Base-by-base conservation (phyloP, 345 rosid genomes). In the Aegle marmelos region DNA sequence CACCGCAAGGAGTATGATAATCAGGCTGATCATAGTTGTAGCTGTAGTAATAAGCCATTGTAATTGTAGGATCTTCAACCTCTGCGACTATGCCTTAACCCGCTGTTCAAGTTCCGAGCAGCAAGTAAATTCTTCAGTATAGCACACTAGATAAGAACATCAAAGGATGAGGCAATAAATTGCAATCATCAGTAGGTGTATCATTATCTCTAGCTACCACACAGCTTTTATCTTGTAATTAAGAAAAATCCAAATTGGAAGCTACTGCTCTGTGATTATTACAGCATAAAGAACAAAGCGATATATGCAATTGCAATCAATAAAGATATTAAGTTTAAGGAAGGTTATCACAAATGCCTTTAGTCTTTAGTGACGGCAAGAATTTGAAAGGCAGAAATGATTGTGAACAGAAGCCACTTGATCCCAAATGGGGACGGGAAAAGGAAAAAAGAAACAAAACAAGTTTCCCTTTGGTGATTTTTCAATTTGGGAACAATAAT, bases 11-110 rank as follows among this genome's bases (percentile, higher is more conserved):
- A 11, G 34, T 64, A 37, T 25, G 58, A 60, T 78, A 56, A 62
- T 75, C 64, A 45, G 54, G 2, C 27, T 22, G 14, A 28, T 68
- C 73, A 68, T 75, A 71, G 72, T 39, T 70, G 74, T 71, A 68
- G 74, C 73, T 69, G 77, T 62, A 79, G 54, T 59, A 69, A 31
- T 59, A 64, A 31, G 83, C 87, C 84, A 84, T 84, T 56, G 50
- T 4, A 45, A 45, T 11, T 53, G 6, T 54, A 25, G 30, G 50
- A 61, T 61, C 22, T 9, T 62, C 59, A 62, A 74, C 65, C 62
- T 33, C 50, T 13, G 50, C 13, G 50, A 45, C 50, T 45, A 25
- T 21, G 2, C 60, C 45, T 7, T 28, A 6, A 4, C 28, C 70
- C 58, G 25, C 57, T 28, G 17, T 27, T 31, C 41, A 63, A 16